phyloP scores from a whole-genome alignment of 1,284 basidiomycete genomes.

The Malassezia obtusa region DNA sequence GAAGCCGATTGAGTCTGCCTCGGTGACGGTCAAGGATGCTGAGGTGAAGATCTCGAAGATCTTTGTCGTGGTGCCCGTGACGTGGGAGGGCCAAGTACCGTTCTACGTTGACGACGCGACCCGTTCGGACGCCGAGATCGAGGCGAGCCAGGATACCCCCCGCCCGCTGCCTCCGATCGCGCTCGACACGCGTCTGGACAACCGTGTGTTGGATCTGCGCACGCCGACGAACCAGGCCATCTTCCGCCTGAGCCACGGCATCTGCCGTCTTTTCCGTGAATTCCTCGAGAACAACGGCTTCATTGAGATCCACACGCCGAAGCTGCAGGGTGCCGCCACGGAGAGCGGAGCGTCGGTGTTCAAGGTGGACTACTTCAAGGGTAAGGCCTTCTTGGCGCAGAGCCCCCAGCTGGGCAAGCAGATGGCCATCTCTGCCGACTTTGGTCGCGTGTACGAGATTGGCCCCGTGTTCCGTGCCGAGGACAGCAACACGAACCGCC shows the following conservation, averaged over 20 bases:
- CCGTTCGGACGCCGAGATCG: constrained; percentile 67
- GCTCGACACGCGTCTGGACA: constrained; percentile 80
- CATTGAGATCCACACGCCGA: constrained; percentile 92
- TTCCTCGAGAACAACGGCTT: constrained; percentile 69
- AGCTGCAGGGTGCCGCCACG: constrained; percentile 91
- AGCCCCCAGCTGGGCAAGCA: constrained; percentile 96
- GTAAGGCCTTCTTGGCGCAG: constrained; percentile 84
- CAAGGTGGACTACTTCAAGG: constrained; percentile 98
- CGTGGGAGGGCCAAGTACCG: constrained; percentile 57
- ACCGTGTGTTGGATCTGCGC: constrained; percentile 84
- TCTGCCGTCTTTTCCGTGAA: constrained; percentile 79
- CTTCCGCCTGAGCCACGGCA: constrained; percentile 80
- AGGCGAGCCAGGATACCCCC: constrained; percentile 49
- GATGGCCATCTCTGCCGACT: constrained; percentile 97
- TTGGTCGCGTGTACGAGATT: constrained; percentile 95
- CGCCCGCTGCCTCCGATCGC: constrained; percentile 41
- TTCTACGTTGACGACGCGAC: constrained; percentile 91
- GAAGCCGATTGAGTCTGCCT: constrained; percentile 75
- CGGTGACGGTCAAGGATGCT: constrained; percentile 76
- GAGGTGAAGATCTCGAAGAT: constrained; percentile 82
- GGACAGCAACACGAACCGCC: constrained; percentile 90
- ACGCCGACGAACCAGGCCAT: constrained; percentile 93
- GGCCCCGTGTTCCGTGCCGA: constrained; percentile 92
- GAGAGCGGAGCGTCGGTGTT: constrained; percentile 95
- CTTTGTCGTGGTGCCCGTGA: constrained; percentile 67